Evolutionary conservation across 345 rosid genomes (phyloP).

Genomic region (Barbarea vulgaris): DNA sequence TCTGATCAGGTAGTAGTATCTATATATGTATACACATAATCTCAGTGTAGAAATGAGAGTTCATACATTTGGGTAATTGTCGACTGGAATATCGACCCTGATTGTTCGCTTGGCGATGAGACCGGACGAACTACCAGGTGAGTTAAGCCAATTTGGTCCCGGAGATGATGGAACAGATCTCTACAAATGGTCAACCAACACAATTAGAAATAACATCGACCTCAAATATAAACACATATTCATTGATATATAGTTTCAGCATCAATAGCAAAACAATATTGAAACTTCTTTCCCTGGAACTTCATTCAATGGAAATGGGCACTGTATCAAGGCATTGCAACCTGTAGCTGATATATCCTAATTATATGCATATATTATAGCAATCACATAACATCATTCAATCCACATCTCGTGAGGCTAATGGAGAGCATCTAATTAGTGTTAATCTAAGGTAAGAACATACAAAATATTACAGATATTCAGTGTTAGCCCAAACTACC

Average conservation of each 20-base stretch:
- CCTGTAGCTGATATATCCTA: conserved; percentile 33
- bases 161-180: conserved; percentile 63
- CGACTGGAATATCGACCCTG: conserved; percentile 96
- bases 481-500: conserved; percentile 51
- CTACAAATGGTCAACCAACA: conserved; percentile 52
- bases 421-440: conserved; percentile 27
- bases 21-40: background rate
- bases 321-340: conserved; percentile 21
- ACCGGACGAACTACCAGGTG: conserved; percentile 81
- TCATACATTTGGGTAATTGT: conserved; percentile 77
- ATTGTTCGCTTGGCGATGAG: conserved; percentile 83
- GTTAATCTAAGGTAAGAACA: conserved; percentile 17
- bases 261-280: background rate
- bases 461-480: conserved; percentile 12
- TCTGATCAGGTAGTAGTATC: background rate
- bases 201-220: conserved; percentile 35
- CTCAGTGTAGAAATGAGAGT: background rate
- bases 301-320: background rate
- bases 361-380: background rate
- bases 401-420: background rate
- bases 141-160: conserved; percentile 74
- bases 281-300: background rate
- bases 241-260: background rate
- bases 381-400: background rate
- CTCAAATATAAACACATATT: background rate